Evolutionary conservation across 2,329 filamentous ascomycete species (phyloP).

Genomic region (Fusarium ambrosium): DNA sequence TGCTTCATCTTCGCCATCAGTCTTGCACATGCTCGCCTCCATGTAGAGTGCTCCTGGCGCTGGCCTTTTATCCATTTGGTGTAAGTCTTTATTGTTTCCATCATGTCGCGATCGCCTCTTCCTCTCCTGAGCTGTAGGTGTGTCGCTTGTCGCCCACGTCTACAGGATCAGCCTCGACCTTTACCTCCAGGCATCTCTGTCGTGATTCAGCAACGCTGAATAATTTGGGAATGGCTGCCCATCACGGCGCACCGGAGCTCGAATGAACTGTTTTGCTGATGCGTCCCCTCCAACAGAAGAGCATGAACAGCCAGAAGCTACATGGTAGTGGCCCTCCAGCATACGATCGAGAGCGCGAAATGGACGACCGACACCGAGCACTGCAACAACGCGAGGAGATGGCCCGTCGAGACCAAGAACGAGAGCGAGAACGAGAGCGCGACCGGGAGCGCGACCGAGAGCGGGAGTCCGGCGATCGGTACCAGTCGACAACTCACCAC

Average conservation of each 20-base stretch:
- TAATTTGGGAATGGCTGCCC: background rate
- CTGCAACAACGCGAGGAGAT: conserved; percentile 64
- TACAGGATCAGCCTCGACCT: background rate
- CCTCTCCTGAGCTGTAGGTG: conserved; percentile 45
- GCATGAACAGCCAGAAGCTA: conserved; percentile 63
- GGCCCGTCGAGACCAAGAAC: conserved; percentile 59
- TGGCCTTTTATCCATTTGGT: conserved; percentile 52
- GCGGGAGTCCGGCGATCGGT: conserved; percentile 75
- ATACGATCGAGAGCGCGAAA: conserved; percentile 64
- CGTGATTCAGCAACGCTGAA: background rate
- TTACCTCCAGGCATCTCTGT: background rate
- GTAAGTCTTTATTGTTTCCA: conserved; percentile 48
- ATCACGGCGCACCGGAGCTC: conserved; percentile 1
- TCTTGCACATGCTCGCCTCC: conserved; percentile 46
- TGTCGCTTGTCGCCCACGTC: conserved; percentile 27
- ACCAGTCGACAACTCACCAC: conserved; percentile 80
- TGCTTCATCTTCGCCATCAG: conserved; percentile 28
- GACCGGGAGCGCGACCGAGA: conserved; percentile 68
- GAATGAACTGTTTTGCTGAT: conserved; percentile 29
- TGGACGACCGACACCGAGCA: conserved; percentile 63
- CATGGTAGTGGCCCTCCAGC: conserved; percentile 56
- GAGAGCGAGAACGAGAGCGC: conserved; percentile 70
- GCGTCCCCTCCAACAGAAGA: conserved; percentile 37
- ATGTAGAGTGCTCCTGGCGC: conserved; percentile 53
- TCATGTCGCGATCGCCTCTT: conserved; percentile 45